Base-by-base conservation (phyloP, 805 yeast genomes). In the Saccharomyces mikatae region DNA sequence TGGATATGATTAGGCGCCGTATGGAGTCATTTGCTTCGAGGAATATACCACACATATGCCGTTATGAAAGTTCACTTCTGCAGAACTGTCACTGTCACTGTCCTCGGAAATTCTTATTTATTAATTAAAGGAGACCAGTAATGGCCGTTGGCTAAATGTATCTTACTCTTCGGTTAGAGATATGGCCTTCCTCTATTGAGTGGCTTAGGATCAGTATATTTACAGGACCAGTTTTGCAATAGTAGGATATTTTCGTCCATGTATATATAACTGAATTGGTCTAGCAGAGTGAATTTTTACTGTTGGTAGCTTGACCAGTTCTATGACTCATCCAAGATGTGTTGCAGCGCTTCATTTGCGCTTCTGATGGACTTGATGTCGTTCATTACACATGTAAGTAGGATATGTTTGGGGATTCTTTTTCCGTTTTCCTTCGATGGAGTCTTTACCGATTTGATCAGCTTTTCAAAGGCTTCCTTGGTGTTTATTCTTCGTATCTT, bases 371-470 rank as follows among this genome's bases (percentile, higher is more conserved):
- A 52, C 41, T 61, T 62, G 17, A 71, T 64, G 52, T 71, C 74
- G 29, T 68, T 62, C 8, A 70, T 61, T 14, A 70, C 56, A 47
- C 58, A 62, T 31, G 57, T 63, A 47, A 71, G 57, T n/a, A 66
- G 53, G 3, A 61, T 58, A 54, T 69, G 64, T 50, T 70, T 70
- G n/a, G 73, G 68, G 22, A 67, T 60, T 51, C 74, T 61, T 52
- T 62, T 67, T 8, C 59, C 61, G 4, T 55, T 49, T 24, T 53
- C 49, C 22, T 54, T 56, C 9, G 52, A 50, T 1, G 69, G 65
- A 46, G 58, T 58, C 46, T 58, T 58, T 22, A 67, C 55, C 52
- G 64, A 46, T 10, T 54, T 57, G n/a, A 60, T 58, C 47, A 71
- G 54, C 13, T 60, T 59, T 28, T 67, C 67, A 53, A 68, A 71